Percentiles rank a stretch among this genome's conserved stretches.
Conservation (phyloP, 768 basidiomycete species). For the Phaffia australis region DNA sequence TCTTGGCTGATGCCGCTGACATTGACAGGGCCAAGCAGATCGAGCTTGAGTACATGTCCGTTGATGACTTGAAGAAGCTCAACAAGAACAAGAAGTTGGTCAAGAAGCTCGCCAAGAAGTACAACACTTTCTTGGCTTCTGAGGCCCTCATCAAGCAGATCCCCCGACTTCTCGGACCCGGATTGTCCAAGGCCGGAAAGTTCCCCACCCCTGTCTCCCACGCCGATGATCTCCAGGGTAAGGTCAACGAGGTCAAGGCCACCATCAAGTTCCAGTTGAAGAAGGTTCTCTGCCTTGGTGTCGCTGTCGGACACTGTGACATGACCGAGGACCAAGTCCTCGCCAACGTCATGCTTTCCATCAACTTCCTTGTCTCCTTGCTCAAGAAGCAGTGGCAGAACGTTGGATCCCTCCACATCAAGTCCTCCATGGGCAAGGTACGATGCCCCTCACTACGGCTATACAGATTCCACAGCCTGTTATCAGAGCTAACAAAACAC, state of each 20-base stretch:
- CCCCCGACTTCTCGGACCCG: slow-evolving; percentile 96
- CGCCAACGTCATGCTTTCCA: slow-evolving; percentile 95
- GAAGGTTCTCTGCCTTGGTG: slow-evolving; percentile 97
- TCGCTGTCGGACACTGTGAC: slow-evolving; percentile 92
- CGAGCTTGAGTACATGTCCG: slow-evolving; percentile 88
- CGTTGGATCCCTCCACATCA: slow-evolving; percentile 96
- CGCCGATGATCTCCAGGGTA: slow-evolving; percentile 75
- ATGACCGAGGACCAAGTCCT: slow-evolving; percentile 97
- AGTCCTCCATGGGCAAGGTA: slow-evolving; percentile 96
- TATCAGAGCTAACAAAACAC: background rate
- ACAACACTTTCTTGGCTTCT: slow-evolving; percentile 96
- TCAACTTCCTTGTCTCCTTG: slow-evolving; percentile 98
- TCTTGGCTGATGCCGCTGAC: slow-evolving; percentile 97
- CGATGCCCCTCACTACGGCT: background rate
- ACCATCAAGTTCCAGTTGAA: slow-evolving; percentile 99
- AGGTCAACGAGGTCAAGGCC: slow-evolving; percentile 88
- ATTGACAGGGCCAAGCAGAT: slow-evolving; percentile 98
- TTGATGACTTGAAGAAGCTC: slow-evolving; percentile 99
- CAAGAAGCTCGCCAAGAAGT: slow-evolving; percentile 99
- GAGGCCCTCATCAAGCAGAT: slow-evolving; percentile 99
- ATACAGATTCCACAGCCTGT: background rate
- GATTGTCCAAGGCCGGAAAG: slow-evolving; percentile 99
- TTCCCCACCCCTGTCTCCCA: slow-evolving; percentile 97
- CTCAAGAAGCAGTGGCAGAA: slow-evolving; percentile 99
- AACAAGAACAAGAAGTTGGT: slow-evolving; percentile 99